phyloP scores from a whole-genome alignment of 1,284 basidiomycete genomes.

The Cutaneotrichosporon sp. region DNA sequence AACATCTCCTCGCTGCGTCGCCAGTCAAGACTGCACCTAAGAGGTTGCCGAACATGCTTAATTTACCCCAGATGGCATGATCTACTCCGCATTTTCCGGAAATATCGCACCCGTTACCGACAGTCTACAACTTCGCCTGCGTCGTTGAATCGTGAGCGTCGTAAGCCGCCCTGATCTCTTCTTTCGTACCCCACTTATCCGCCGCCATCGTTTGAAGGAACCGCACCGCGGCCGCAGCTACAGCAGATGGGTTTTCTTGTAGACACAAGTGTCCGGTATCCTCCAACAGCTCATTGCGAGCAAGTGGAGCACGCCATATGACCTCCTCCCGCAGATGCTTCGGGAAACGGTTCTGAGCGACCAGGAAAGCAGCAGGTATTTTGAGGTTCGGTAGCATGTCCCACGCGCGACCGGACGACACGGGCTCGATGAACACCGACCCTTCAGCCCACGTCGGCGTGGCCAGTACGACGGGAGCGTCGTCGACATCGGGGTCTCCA shows the following conservation, averaged over 20 bases:
- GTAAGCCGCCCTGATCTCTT: not conserved
- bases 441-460: constrained; percentile 37
- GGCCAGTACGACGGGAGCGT: constrained; percentile 26
- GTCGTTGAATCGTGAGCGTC: not conserved
- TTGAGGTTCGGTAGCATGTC: constrained; percentile 29
- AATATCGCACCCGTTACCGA: too few species aligned
- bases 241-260: constrained; percentile 33
- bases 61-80: too few species aligned
- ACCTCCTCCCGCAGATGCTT: constrained; percentile 22
- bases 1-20: too few species aligned
- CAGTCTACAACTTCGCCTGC: not conserved
- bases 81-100: too few species aligned
- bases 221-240: constrained; percentile 29
- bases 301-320: constrained; percentile 29
- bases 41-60: too few species aligned
- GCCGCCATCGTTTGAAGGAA: constrained; percentile 24
- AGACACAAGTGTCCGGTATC: constrained; percentile 34
- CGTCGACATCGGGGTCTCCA: not conserved
- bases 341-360: constrained; percentile 16
- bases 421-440: constrained; percentile 32
- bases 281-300: constrained; percentile 21
- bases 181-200: constrained; percentile 4
- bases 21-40: too few species aligned
- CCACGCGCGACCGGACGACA: constrained; percentile 30
- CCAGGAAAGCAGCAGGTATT: constrained; percentile 31